Percentiles rank a stretch among this genome's conserved stretches.
phyloP scores from a whole-genome alignment of 2,329 filamentous ascomycete species.

The Phialocephala sp. region DNA sequence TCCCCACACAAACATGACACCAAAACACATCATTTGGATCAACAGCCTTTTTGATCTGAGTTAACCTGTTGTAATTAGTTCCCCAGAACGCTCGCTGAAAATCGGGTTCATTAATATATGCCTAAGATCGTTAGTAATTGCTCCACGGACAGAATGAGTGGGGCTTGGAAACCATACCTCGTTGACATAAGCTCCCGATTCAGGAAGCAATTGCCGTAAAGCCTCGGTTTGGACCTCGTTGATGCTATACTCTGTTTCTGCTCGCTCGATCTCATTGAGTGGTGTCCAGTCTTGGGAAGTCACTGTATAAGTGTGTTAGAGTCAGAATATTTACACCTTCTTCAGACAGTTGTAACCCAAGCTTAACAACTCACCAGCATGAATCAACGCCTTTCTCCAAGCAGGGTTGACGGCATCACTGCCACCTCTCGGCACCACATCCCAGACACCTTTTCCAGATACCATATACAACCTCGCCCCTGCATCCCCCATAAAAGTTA shows the following conservation, averaged over 20 bases:
- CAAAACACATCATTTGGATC: conserved; percentile 55
- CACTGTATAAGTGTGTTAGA: neutral
- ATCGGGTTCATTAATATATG: conserved; percentile 58
- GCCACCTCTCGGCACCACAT: conserved; percentile 49
- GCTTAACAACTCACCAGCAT: neutral
- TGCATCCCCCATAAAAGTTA: neutral
- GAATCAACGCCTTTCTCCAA: neutral
- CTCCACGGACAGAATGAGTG: conserved; percentile 45
- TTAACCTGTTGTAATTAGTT: conserved; percentile 51
- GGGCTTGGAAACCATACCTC: conserved; percentile 1
- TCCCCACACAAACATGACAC: conserved; percentile 54
- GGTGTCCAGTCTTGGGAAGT: neutral
- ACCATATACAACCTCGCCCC: conserved; percentile 42
- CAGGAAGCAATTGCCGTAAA: neutral
- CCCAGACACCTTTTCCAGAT: conserved; percentile 50
- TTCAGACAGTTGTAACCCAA: neutral
- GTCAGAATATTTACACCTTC: neutral
- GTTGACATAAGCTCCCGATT: conserved; percentile 14
- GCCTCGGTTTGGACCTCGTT: neutral
- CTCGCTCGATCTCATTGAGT: neutral
- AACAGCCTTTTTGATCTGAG: conserved; percentile 29
- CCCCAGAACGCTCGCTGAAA: conserved; percentile 40
- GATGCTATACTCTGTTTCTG: neutral
- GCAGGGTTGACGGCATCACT: conserved; percentile 44
- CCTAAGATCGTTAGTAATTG: conserved; percentile 65